phyloP scores from a whole-genome alignment of 371 early-diverging fungal species.

The Sporodiniella umbellata region DNA sequence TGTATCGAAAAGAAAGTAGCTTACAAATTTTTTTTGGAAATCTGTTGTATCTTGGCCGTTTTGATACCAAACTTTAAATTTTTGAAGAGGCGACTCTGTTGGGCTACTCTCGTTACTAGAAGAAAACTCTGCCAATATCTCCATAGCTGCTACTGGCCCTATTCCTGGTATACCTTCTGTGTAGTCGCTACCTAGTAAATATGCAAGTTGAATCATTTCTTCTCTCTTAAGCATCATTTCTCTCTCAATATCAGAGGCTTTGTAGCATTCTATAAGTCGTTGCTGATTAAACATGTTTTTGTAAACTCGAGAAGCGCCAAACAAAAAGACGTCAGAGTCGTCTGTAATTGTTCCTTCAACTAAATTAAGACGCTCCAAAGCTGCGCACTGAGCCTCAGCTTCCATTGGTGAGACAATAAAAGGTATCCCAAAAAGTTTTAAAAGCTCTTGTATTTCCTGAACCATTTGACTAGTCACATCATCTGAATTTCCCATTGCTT shows the following conservation, averaged over 20 bases:
- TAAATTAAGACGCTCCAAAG: slow-evolving; percentile 57
- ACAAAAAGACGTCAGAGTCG: slow-evolving; percentile 98
- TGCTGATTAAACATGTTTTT: slow-evolving; percentile 95
- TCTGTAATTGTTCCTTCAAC: slow-evolving; percentile 99
- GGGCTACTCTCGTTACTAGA: slow-evolving; percentile 20
- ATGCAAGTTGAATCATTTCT: slow-evolving; percentile 84
- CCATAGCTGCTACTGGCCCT: slow-evolving; percentile 94
- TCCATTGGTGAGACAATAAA: slow-evolving; percentile 95
- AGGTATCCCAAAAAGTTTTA: slow-evolving; percentile 95
- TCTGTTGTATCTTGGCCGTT: slow-evolving; percentile 43
- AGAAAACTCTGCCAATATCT: slow-evolving; percentile 78
- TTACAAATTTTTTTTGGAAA: slow-evolving; percentile 61
- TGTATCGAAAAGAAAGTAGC: slow-evolving; percentile 13
- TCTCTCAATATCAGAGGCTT: slow-evolving; percentile 57
- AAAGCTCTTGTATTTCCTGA: slow-evolving; percentile 67
- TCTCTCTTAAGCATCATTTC: slow-evolving; percentile 69
- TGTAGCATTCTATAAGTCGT: slow-evolving; percentile 85
- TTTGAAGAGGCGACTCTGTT: slow-evolving; percentile 28
- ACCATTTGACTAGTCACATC: slow-evolving; percentile 71
- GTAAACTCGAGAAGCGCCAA: slow-evolving; percentile 89
- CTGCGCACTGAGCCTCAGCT: slow-evolving; percentile 98
- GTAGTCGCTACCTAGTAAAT: slow-evolving; percentile 97
- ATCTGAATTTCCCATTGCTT: slow-evolving; percentile 64
- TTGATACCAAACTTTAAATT: slow-evolving; percentile 67
- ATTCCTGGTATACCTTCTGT: slow-evolving; percentile 92